Evolutionary conservation across 2,329 filamentous ascomycete genomes (phyloP), one percentile per base, ranked within the genome.

Genomic region (Fusarium sororula): DNA sequence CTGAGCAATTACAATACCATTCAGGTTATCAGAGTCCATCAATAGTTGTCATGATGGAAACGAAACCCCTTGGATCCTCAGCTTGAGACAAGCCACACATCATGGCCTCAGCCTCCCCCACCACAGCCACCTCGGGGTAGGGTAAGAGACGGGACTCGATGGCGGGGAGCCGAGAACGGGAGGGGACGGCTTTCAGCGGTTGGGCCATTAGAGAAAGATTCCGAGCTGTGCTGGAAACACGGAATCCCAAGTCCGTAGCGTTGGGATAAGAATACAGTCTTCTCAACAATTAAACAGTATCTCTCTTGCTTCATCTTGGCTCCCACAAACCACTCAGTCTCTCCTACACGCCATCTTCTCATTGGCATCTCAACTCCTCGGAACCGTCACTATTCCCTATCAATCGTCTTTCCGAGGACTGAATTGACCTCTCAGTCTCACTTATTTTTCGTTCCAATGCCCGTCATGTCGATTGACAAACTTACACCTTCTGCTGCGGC

Each of bases 131-230:
- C 44, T 74, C 66, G 61, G 70, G 64, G 64, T 45, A 39, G 70
- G 64, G 62, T 45, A 39, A 55, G 64, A 61, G 64, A 59, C 26
- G 64, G 44, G 66, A 44, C 26, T 70, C 35, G 13, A 70, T 70
- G 59, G 66, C 59, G 60, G 72, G 67, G 59, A 60, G 61, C 75
- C 75, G 75, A 76, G 62, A 68, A 64, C 76, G 71, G 76, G 69
- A 77, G 70, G 68, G 69, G 69, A 74, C 76, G 76, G 76, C 72
- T 78, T 78, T 65, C 72, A 67, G 66, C 76, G 76, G 67, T 66
- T 70, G 59, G 76, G 75, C 68, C 57, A 68, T 65, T 20, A 59
- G 48, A 38, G 39, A 48, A 47, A 63, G 56, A 41, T 62, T 44
- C 76, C 72, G 74, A 74, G 68, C 68, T 65, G 48, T 37, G 47